A percentile compares a stretch with the other conserved stretches of the same genome.
phyloP scores from a whole-genome alignment of 805 yeast species.

The Wickerhamomyces hampshirensis region DNA sequence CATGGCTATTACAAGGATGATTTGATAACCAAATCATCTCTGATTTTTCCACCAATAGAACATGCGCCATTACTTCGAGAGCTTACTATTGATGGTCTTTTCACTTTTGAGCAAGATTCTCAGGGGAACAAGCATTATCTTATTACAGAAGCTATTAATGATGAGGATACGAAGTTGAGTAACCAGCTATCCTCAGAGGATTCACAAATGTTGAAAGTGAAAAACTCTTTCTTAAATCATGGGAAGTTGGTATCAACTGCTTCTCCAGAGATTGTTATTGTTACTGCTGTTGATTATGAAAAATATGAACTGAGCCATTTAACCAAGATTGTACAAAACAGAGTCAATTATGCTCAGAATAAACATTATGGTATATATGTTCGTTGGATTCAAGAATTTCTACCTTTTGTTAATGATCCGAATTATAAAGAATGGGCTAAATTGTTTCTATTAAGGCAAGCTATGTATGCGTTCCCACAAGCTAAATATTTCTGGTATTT shows the following conservation, averaged over 20 bases:
- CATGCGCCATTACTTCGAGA: slow-evolving; percentile 60
- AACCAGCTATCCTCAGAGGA: slow-evolving; percentile 30
- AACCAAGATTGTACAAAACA: slow-evolving; percentile 71
- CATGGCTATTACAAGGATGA: slow-evolving; percentile 44
- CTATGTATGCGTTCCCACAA: slow-evolving; percentile 89
- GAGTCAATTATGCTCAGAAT: slow-evolving; percentile 81
- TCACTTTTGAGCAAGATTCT: slow-evolving; percentile 41
- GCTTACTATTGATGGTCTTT: slow-evolving; percentile 47
- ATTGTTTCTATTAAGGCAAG: slow-evolving; percentile 65
- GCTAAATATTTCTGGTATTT: slow-evolving; percentile 90
- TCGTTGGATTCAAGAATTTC: slow-evolving; percentile 81
- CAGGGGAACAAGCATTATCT: slow-evolving; percentile 35
- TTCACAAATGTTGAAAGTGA: slow-evolving; percentile 36
- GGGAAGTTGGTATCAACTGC: slow-evolving; percentile 50
- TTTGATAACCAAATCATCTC: slow-evolving; percentile 43
- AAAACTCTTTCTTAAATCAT: slow-evolving; percentile 57
- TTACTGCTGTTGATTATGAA: slow-evolving; percentile 74
- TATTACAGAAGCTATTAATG: slow-evolving; percentile 31
- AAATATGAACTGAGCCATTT: slow-evolving; percentile 54
- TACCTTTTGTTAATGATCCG: slow-evolving; percentile 45
- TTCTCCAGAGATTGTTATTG: slow-evolving; percentile 68
- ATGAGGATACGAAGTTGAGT: slow-evolving; percentile 34
- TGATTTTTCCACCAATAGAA: slow-evolving; percentile 73
- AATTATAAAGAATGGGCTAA: slow-evolving; percentile 58
- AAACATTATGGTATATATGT: slow-evolving; percentile 81